These are phyloP conservation scores for Pseudogymnoascus destructans DNA, from an alignment of 2,329 filamentous ascomycete species.

Conservation along the genomic window DNA sequence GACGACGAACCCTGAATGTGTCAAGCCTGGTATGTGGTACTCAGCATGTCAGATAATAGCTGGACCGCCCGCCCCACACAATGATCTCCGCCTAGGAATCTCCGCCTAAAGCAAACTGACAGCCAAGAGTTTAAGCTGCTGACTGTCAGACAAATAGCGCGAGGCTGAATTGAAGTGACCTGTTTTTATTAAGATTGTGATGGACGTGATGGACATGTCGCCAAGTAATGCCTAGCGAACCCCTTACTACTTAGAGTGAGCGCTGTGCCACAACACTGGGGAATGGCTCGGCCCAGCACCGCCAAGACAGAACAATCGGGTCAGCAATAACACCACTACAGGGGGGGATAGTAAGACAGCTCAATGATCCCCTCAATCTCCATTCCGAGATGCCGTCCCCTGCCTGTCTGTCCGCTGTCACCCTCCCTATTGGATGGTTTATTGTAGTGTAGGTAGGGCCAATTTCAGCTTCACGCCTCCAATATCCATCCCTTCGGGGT, in stretches of 20 bases:
- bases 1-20: neutral
- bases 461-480: neutral
- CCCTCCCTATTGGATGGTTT: neutral
- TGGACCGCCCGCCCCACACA: neutral
- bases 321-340: conserved; percentile 3
- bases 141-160: neutral
- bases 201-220: neutral
- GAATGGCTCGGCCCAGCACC: neutral
- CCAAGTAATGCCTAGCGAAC: neutral
- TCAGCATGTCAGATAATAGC: neutral
- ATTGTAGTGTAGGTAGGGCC: neutral
- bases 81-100: conserved; percentile 4
- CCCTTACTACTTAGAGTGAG: conserved; percentile 7
- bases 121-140: neutral
- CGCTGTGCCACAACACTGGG: neutral
- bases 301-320: neutral
- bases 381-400: neutral
- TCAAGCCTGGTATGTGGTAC: neutral
- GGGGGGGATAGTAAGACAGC: too few relatives aligned
- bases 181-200: neutral
- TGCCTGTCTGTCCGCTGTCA: neutral
- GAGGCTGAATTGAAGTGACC: neutral
- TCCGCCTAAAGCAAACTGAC: neutral
- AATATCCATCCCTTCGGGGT: neutral
- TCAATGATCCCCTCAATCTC: neutral